Conservation (phyloP, 768 basidiomycete genomes). For the Symmetrospora coprosmae region DNA sequence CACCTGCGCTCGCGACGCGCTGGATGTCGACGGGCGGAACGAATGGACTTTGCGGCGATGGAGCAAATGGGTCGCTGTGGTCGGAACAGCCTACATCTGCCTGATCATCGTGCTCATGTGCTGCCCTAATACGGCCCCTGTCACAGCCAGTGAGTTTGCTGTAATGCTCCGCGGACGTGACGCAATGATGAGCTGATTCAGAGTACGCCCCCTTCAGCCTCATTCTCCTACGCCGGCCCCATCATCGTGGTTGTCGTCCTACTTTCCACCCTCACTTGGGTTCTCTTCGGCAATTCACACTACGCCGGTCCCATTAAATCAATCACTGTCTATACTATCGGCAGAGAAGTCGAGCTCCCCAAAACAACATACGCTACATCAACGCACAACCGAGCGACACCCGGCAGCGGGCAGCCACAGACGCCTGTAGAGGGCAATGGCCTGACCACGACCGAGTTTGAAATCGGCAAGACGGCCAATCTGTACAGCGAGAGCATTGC, state of each 20-base stretch:
- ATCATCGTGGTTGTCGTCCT: constrained; percentile 35
- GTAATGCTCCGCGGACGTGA: no score
- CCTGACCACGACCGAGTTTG: neutral
- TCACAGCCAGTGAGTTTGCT: constrained; percentile 33
- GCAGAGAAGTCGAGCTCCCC: constrained; percentile 15
- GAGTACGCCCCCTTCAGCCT: constrained; percentile 24
- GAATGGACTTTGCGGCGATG: constrained; percentile 37
- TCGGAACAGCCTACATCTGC: constrained; percentile 29
- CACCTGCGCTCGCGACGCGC: neutral
- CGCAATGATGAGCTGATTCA: no score
- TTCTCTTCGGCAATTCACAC: constrained; percentile 36
- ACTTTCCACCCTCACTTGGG: constrained; percentile 36
- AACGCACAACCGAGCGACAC: neutral
- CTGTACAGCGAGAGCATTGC: constrained; percentile 10
- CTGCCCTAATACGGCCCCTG: constrained; percentile 35
- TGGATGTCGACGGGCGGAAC: constrained; percentile 37
- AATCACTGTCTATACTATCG: constrained; percentile 17
- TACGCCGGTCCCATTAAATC: constrained; percentile 41
- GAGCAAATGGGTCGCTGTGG: constrained; percentile 33
- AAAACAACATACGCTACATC: neutral
- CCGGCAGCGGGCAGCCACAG: neutral
- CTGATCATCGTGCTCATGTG: constrained; percentile 34
- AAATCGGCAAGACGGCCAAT: constrained; percentile 18
- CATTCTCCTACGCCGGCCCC: constrained; percentile 36
- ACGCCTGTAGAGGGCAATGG: neutral